Base-by-base conservation (phyloP, 2,329 filamentous ascomycete species). In the Apiospora koreana region DNA sequence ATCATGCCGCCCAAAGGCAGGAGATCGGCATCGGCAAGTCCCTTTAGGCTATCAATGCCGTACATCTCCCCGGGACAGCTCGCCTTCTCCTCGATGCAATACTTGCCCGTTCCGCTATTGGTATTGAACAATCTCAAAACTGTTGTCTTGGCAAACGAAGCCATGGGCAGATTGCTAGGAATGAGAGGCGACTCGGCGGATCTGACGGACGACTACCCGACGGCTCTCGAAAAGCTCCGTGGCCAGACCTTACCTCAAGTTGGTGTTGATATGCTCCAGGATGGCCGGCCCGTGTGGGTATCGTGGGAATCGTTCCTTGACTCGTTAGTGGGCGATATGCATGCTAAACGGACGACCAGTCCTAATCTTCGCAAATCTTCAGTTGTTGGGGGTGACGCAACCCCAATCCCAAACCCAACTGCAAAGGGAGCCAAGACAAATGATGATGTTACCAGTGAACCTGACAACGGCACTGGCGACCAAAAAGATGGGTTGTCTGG, bases 111-210 rank as follows among this genome's bases (percentile, higher is more conserved):
- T 65, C 93, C 93, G 0, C 79, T 93, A 5, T 79, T 94, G 45
- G 89, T 95, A 1, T 81, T 95, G 45, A 91, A 91, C 67, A 88
- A 86, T 45, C 76, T 88, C 41, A 94, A 94, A 80, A 92, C 90
- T 0, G 87, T 94, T 3, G 86, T 93, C 1, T 80, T 94, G 50
- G 92, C 92, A 42, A 95, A 95, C 75, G 91, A 94, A 74, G 90
- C 93, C 25, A 91, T 94, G 88, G 91, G 89, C 1, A 86, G 89
- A 69, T 81, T 95, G 75, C 81, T 95, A 28, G 91, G 89, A 4
- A 83, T 93, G 66, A 83, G 88, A 35, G 73, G 77, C 2, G 82
- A 84, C 21, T 79, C 83, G 28, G 75, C 79, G 58, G 79, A 79
- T 25, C 78, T 79, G n/a, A 78, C 80, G 21, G 80, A 84, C 50